Percentiles rank a stretch among this genome's conserved stretches.
These are phyloP conservation scores for Mediolabrus comicus DNA, from an alignment of 108 stramenopile species.

Conservation along the genomic window DNA sequence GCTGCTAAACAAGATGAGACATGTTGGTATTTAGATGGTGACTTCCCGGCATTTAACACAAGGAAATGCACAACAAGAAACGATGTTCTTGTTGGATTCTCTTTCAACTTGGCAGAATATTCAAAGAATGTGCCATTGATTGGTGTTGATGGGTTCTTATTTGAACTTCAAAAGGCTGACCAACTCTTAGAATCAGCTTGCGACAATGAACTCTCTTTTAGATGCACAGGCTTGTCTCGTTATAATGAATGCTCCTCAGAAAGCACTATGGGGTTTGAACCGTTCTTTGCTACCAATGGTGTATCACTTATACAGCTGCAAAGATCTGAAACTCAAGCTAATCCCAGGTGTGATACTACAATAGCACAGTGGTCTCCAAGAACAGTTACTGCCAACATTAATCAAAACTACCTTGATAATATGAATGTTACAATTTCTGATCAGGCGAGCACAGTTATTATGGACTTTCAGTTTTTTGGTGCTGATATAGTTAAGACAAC, in stretches of 20 bases:
- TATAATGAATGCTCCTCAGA: too few relatives aligned
- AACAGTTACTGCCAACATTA: not conserved
- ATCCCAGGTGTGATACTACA: not conserved
- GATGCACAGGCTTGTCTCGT: not conserved
- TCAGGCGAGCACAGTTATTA: not conserved
- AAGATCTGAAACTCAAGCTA: not conserved
- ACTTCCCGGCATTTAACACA: not conserved
- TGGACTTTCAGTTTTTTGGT: not conserved
- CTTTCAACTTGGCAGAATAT: not conserved
- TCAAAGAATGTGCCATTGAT: not conserved
- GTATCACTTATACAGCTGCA: not conserved
- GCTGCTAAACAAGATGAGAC: not conserved
- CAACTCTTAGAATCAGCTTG: not conserved
- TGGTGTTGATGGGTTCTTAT: not conserved
- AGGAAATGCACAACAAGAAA: not conserved
- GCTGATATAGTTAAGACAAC: not conserved
- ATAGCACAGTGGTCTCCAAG: not conserved
- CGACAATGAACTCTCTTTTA: not conserved
- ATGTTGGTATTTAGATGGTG: not conserved
- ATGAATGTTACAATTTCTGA: not conserved
- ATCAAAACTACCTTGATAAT: not conserved
- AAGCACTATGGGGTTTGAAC: not conserved
- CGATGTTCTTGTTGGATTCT: not conserved
- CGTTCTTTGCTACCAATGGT: not conserved
- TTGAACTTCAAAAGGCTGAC: not conserved